Percentiles rank a stretch among this genome's conserved stretches.
Evolutionary conservation across 2,329 filamentous ascomycete genomes (phyloP).

Genomic region (Clarireedia homoeocarpa): DNA sequence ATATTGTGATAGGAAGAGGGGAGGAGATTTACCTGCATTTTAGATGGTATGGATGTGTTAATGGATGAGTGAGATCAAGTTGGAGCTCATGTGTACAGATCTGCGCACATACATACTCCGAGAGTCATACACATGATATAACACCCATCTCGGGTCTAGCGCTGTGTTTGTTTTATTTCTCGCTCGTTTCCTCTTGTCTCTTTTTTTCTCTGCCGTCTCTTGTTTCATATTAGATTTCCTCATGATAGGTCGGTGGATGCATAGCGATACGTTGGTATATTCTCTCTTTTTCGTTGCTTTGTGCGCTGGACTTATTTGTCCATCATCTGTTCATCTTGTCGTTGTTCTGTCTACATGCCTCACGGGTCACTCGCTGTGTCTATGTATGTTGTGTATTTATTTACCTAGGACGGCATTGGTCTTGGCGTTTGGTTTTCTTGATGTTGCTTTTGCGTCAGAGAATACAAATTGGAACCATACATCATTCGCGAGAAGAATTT

Average conservation of each 20-base stretch:
- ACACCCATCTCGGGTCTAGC: not conserved
- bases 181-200: not conserved
- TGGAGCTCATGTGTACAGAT: not conserved
- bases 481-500: no score
- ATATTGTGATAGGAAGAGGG: conserved; percentile 48
- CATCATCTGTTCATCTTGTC: not conserved
- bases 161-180: not conserved
- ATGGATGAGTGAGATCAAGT: not conserved
- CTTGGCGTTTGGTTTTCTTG: not conserved
- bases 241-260: not conserved
- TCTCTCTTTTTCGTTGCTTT: not conserved
- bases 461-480: not conserved
- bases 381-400: no score
- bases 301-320: not conserved
- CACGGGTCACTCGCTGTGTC: not conserved
- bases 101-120: not conserved
- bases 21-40: not conserved
- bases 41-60: not conserved
- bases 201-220: not conserved
- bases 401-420: no score
- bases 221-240: conserved; percentile 3
- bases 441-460: not conserved
- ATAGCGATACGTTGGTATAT: conserved; percentile 6
- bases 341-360: not conserved
- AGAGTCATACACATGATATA: no score